Evolutionary conservation across 2,329 filamentous ascomycete genomes (phyloP), one percentile per base, ranked within the genome.

Genomic region (Penicillium thymicola): DNA sequence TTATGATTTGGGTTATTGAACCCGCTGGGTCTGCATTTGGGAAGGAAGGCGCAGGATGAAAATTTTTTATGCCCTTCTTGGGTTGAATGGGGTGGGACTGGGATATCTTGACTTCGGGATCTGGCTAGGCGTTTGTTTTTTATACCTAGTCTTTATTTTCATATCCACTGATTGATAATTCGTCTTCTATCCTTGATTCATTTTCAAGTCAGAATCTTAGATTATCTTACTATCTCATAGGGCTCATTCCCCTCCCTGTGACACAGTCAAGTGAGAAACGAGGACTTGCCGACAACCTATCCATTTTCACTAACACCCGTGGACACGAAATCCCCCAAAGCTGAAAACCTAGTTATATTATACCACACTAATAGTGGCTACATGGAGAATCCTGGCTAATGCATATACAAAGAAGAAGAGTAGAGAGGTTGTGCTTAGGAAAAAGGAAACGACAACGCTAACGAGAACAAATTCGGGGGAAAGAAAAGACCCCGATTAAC

Each of bases 1-100:
- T 51, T 45, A 46, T 51, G 48, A 30, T 53, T 54, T 36, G 55
- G n/a, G 14, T 18, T 40, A 28, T 52, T 45, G 27, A 13, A 32
- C 27, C 25, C 42, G 21, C 37, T 42, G 25, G 34, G 38, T 30
- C 14, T 25, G 37, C 7, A 37, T 49, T 23, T 37, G 36, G 32
- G 16, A 41, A 28, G 34, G 16, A 40, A 28, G 54, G 54, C 41
- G 41, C 41, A 41, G 28, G 32, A 18, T 36, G 16, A 48, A 28
- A 28, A 10, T 47, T 38, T 58, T 45, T 30, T 5, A 30, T 18
- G 28, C 21, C 13, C 30, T 49, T 9, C n/a, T 51, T 44, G 49
- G 49, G 40, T 25, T 45, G 40, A 32, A 30, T 50, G 37, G 36
- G 13, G 27, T 18, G 30, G 16, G 28, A 27, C 7, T 30, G 47